Evolutionary conservation across 2,329 filamentous ascomycete species (phyloP).

Genomic region (Incumbomyces delicatus): DNA sequence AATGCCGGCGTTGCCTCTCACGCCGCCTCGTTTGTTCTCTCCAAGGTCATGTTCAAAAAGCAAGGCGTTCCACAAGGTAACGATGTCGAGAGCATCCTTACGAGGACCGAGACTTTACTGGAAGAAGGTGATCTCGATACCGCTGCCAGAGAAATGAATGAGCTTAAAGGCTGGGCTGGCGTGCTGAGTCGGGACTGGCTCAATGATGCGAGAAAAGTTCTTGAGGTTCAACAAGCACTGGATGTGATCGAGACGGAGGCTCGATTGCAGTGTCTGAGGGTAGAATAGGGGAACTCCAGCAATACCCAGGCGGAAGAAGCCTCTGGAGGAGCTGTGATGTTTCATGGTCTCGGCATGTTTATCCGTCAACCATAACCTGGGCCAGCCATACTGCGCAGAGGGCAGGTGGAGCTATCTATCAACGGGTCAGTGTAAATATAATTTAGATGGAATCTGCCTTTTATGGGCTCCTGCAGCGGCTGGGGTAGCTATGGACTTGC

Average conservation of each 20-base stretch:
- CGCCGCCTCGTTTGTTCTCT: constrained; percentile 78
- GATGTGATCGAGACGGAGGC: constrained; percentile 92
- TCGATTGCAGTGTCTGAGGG: constrained; percentile 72
- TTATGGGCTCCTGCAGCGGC: neutral
- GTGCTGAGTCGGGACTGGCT: constrained; percentile 92
- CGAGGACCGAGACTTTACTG: constrained; percentile 76
- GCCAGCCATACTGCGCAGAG: too few relatives aligned
- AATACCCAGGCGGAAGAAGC: too few relatives aligned
- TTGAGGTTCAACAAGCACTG: constrained; percentile 92
- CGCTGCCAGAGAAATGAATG: constrained; percentile 91
- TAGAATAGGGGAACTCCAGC: constrained; percentile 46
- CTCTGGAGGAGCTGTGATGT: too few relatives aligned
- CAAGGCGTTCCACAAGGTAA: constrained; percentile 69
- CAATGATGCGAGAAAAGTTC: constrained; percentile 74
- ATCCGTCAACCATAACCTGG: too few relatives aligned
- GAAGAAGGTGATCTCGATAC: constrained; percentile 89
- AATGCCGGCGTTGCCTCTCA: constrained; percentile 92
- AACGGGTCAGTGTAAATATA: neutral
- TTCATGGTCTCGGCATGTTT: too few relatives aligned
- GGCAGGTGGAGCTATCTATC: too few relatives aligned
- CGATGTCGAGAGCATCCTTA: constrained; percentile 89
- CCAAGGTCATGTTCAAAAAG: constrained; percentile 95
- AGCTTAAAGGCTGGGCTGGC: constrained; percentile 86
- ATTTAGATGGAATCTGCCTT: neutral
- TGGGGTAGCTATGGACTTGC: too few relatives aligned